phyloP scores from a whole-genome alignment of 345 rosid genomes.

The Rhodamnia argentea region DNA sequence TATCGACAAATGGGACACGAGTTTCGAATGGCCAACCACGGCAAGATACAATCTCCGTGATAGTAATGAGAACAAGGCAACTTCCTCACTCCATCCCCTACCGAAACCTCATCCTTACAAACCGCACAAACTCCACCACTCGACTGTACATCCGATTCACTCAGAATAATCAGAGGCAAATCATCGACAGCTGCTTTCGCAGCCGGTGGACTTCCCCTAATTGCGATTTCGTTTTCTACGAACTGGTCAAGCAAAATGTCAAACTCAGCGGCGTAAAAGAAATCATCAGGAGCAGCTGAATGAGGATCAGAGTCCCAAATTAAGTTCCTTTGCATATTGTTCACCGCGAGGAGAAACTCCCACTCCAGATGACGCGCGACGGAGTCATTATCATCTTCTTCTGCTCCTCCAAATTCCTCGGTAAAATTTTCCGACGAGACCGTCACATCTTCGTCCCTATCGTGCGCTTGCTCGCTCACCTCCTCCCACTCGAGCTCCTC shows the following conservation, averaged over 20 bases:
- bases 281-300: slow-evolving; percentile 14
- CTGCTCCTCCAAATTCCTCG: background rate
- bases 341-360: slow-evolving; percentile 32
- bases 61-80: slow-evolving; percentile 42
- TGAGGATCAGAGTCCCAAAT: slow-evolving; percentile 18
- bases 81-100: slow-evolving; percentile 26
- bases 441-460: slow-evolving; percentile 5
- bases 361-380: slow-evolving; percentile 20
- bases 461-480: slow-evolving; percentile 9
- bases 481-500: slow-evolving; percentile 38
- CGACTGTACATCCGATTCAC: slow-evolving; percentile 15
- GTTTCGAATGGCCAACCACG: slow-evolving; percentile 41
- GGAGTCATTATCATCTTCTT: slow-evolving; percentile 1
- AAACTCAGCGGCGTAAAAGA: slow-evolving; percentile 1
- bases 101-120: slow-evolving; percentile 35
- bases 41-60: slow-evolving; percentile 40
- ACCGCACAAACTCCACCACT: slow-evolving; percentile 29
- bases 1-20: slow-evolving; percentile 46
- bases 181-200: slow-evolving; percentile 24
- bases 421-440: slow-evolving; percentile 13
- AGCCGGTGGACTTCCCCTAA: slow-evolving; percentile 34
- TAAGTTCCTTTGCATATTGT: slow-evolving; percentile 20
- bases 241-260: slow-evolving; percentile 18
- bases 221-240: slow-evolving; percentile 16
- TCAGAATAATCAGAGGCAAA: slow-evolving; percentile 29